Percentiles rank a stretch among this genome's conserved stretches.
Conservation (phyloP, 805 yeast genomes). For the Ogataea nakhonphanomensis region DNA sequence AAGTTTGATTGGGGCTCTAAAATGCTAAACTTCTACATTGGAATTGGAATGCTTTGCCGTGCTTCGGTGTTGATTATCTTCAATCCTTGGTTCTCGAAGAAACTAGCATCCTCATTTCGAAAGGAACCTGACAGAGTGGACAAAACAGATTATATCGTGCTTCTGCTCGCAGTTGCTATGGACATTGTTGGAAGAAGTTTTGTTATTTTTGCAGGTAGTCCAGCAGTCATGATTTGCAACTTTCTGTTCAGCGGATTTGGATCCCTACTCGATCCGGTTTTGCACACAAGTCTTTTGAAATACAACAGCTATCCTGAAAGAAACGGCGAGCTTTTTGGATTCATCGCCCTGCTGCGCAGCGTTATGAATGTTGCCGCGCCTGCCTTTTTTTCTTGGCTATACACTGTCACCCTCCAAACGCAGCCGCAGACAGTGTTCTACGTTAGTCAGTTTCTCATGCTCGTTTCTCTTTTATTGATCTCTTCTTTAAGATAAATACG, state of each 20-base stretch:
- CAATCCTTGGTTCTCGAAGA: slow-evolving; percentile 46
- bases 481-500: slow-evolving; percentile 3
- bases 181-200: slow-evolving; percentile 39
- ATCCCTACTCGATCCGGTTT: slow-evolving; percentile 51
- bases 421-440: slow-evolving; percentile 38
- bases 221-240: slow-evolving; percentile 32
- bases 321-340: slow-evolving; percentile 73
- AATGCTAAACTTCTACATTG: slow-evolving; percentile 53
- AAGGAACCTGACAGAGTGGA: slow-evolving; percentile 47
- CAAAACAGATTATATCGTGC: slow-evolving; percentile 27
- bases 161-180: slow-evolving; percentile 33
- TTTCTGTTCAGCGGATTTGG: slow-evolving; percentile 44
- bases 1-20: slow-evolving; percentile 51
- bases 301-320: slow-evolving; percentile 50
- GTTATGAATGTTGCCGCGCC: slow-evolving; percentile 48
- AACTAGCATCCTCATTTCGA: slow-evolving; percentile 34
- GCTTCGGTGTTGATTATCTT: slow-evolving; percentile 47
- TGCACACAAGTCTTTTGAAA: slow-evolving; percentile 59
- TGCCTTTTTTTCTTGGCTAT: slow-evolving; percentile 43
- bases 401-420: slow-evolving; percentile 40
- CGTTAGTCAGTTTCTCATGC: slow-evolving; percentile 12
- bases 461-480: slow-evolving; percentile 1
- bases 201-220: slow-evolving; percentile 32
- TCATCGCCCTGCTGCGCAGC: slow-evolving; percentile 57
- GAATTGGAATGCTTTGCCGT: slow-evolving; percentile 46